Evolutionary conservation across 768 basidiomycete species (phyloP), one percentile per base, ranked within the genome.

Genomic region (Boletus insuetus): DNA sequence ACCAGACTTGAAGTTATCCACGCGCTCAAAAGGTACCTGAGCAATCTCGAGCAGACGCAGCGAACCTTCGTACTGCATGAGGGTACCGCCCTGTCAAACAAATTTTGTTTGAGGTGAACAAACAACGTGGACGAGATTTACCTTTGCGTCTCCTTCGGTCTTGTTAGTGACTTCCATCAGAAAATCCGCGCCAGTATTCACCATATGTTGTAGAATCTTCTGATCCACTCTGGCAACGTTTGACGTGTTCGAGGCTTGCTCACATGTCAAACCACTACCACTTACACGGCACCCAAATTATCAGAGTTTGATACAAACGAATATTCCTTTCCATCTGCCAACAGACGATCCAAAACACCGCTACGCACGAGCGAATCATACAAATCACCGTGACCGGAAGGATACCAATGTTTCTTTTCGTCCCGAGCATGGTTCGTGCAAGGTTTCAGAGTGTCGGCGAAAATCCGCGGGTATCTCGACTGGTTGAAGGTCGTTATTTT

Each of bases 241-340:
- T 26, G 34, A 45, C 32, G 26, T 37, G 31, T 60, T 56, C 19
- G 46, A 46, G 39, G 34, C 46, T 49, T 20, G 46, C 29, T 58
- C 49, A 40, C 31, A 52, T 50, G n/a, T 20, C 11, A 46, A 42
- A 42, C 26, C 20, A 17, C 50, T 42, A 51, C n/a, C 16, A 76
- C 84, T 62, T 74, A 89, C 86, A 88, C 86, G 59, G 94, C 95
- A 69, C 94, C 94, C 68, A 98, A 73, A 73, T 97, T 97, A 75
- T 97, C 95, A 45, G 94, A 94, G 81, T 98, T 98, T 73, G 94
- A 96, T 51, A 94, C 91, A 69, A 97, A 98, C 64, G 97, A 83
- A 75, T 96, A 98, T 75, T 98, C 93, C 73, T 96, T 97, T 73
- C 95, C 95, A 61, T 91, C 89, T 12, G 87, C 77, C 52, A 98